A percentile compares a stretch with the other conserved stretches of the same genome.
phyloP scores from a whole-genome alignment of 106 monocot species.

The Dendrobium officinale region DNA sequence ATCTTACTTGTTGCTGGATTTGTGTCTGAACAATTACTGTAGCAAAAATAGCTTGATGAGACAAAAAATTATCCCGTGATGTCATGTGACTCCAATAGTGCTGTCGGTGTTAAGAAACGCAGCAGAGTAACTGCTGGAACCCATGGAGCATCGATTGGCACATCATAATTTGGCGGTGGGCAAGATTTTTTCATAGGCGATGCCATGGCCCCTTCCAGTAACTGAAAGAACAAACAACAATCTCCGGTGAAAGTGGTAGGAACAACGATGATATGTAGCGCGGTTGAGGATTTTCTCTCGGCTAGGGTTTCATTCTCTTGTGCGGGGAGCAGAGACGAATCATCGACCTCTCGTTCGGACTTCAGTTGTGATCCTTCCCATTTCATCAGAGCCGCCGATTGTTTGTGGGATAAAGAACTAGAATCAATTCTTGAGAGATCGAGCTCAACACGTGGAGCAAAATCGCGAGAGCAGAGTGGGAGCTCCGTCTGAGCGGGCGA shows the following conservation, averaged over 20 bases:
- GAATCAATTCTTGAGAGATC: too few relatives aligned
- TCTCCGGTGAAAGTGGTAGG: neutral
- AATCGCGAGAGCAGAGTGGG: too few relatives aligned
- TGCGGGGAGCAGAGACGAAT: neutral
- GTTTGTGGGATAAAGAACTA: too few relatives aligned
- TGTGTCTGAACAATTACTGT: too few relatives aligned
- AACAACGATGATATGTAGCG: neutral
- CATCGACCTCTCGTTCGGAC: neutral
- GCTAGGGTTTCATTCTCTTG: neutral
- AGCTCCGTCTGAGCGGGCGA: too few relatives aligned
- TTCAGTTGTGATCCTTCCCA: neutral
- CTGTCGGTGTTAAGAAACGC: constrained; percentile 15
- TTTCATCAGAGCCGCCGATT: neutral
- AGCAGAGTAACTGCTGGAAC: constrained; percentile 18
- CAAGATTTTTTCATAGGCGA: constrained; percentile 10
- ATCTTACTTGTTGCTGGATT: too few relatives aligned
- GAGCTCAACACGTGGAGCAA: too few relatives aligned
- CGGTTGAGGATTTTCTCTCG: neutral
- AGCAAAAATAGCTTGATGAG: too few relatives aligned
- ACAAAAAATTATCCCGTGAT: constrained; percentile 4
- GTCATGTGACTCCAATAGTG: constrained; percentile 8
- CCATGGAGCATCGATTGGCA: constrained; percentile 14
- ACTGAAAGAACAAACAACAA: constrained; percentile 10
- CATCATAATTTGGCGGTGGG: constrained; percentile 5
- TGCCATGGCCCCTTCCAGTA: constrained; percentile 22